These are phyloP conservation scores for Penicillium riverlandense DNA, from an alignment of 495 filamentous ascomycete species.

Conservation along the genomic window DNA sequence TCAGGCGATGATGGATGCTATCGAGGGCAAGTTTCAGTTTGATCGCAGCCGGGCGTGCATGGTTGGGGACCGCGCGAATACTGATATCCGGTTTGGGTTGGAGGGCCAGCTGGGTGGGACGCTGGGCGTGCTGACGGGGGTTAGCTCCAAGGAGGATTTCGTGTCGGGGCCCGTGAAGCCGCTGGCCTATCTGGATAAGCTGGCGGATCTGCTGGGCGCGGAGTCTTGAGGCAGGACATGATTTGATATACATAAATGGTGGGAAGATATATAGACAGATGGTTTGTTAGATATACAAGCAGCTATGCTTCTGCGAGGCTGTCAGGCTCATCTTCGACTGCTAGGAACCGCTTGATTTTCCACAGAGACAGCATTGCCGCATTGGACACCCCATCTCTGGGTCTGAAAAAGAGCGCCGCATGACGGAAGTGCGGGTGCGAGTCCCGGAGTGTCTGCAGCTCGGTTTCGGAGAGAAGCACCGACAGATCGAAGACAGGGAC, in stretches of 20 bases:
- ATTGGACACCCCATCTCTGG: slow-evolving; percentile 29
- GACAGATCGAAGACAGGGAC: slow-evolving; percentile 41
- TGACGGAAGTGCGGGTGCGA: slow-evolving; percentile 15
- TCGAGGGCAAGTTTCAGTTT: slow-evolving; percentile 90
- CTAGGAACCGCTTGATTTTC: slow-evolving; percentile 59
- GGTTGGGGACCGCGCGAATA: slow-evolving; percentile 91
- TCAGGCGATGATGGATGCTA: slow-evolving; percentile 98
- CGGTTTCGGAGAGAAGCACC: slow-evolving; percentile 24
- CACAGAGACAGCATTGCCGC: slow-evolving; percentile 53
- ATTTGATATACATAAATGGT: neutral
- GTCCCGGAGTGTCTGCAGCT: slow-evolving; percentile 23
- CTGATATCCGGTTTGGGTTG: slow-evolving; percentile 92
- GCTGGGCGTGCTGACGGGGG: slow-evolving; percentile 84
- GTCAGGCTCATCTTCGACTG: slow-evolving; percentile 4
- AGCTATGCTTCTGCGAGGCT: neutral
- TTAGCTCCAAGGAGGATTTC: slow-evolving; percentile 72
- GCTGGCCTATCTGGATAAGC: slow-evolving; percentile 69
- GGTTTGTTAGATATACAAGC: neutral
- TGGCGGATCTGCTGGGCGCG: slow-evolving; percentile 61
- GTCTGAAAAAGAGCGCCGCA: slow-evolving; percentile 29
- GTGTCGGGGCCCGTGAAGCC: slow-evolving; percentile 67
- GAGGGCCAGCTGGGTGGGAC: slow-evolving; percentile 89
- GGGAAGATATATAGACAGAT: neutral
- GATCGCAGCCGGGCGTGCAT: slow-evolving; percentile 84
- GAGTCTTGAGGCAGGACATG: slow-evolving; percentile 6